Evolutionary conservation across 2,329 filamentous ascomycete genomes (phyloP), one percentile per base, ranked within the genome.

Genomic region (Cryphonectria japonica): DNA sequence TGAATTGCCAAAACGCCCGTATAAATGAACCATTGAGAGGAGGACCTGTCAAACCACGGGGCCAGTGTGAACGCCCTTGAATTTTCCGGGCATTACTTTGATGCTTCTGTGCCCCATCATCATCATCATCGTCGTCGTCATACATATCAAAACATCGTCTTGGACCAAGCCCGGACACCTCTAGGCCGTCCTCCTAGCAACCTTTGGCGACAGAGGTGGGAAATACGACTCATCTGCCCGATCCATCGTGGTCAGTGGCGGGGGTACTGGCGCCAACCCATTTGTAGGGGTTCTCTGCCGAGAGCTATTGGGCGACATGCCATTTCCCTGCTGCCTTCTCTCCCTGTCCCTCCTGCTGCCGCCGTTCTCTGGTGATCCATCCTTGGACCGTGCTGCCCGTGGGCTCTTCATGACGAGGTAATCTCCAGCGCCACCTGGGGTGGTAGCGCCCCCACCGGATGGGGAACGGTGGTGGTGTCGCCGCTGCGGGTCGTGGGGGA

Each of bases 211-310:
- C 60, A 77, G 74, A 7, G 79, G 70, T 6, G 83, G 79, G 52
- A 85, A 86, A 73, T 86, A 86, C 46, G 81, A 70, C 19, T 62
- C 79, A 34, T 84, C 82, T 13, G 80, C 74, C 54, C 76, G 66
- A 68, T 81, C 74, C 2, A 82, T 63, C 50, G 74, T 76, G 3
- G 77, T 78, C 39, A 81, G 74, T 0, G 76, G 75, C 9, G 77
- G 75, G 3, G 29, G 41, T 14, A 50, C 43, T 4, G 43, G 41
- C 2, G 77, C 74, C 64, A 76, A 75, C 32, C 69, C 66, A 34
- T 60, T 75, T 19, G 85, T 85, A 2, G 86, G 84, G 2, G 85
- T 87, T 71, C 86, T 82, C 1, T 82, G 80, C 65, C 83, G 81
- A 1, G 84, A 85, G 69, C 82, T 85, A 73, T 86, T 88, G 5